Conservation (phyloP, 1,284 basidiomycete genomes). For the Ceratobasidium papillatum region DNA sequence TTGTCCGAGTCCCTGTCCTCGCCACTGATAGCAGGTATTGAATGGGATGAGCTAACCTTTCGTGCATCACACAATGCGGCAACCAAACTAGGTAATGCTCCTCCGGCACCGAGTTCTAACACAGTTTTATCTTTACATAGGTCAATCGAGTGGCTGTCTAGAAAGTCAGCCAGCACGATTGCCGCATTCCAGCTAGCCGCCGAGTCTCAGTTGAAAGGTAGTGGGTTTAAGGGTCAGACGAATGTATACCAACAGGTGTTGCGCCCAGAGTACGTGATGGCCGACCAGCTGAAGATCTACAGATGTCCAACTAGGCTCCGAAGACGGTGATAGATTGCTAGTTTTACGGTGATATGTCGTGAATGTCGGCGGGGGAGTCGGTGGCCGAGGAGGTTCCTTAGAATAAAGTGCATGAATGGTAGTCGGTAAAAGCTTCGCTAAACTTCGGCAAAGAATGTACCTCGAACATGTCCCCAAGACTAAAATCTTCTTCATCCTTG, state of each 20-base stretch:
- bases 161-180: constrained; percentile 74
- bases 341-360: constrained; percentile 49
- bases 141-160: constrained; percentile 63
- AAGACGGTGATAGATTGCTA: constrained; percentile 44
- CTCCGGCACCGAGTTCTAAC: constrained; percentile 93
- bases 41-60: constrained; percentile 46
- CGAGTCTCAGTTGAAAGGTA: not conserved
- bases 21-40: not conserved
- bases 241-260: constrained; percentile 74
- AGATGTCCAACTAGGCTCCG: constrained; percentile 47
- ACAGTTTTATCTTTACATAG: constrained; percentile 60
- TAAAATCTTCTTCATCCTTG: constrained; percentile 12
- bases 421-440: not conserved
- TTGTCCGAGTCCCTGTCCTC: not conserved
- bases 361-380: constrained; percentile 51
- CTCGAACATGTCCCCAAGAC: constrained; percentile 20
- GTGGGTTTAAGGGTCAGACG: not conserved
- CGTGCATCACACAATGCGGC: constrained; percentile 72
- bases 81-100: constrained; percentile 85
- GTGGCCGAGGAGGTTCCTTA: constrained; percentile 51
- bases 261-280: constrained; percentile 90
- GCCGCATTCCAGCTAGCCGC: constrained; percentile 85
- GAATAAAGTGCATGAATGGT: not conserved
- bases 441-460: not conserved
- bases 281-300: constrained; percentile 83